These are phyloP conservation scores for Silene vulgaris DNA, from an alignment of 179 eudicot species.

Conservation along the genomic window DNA sequence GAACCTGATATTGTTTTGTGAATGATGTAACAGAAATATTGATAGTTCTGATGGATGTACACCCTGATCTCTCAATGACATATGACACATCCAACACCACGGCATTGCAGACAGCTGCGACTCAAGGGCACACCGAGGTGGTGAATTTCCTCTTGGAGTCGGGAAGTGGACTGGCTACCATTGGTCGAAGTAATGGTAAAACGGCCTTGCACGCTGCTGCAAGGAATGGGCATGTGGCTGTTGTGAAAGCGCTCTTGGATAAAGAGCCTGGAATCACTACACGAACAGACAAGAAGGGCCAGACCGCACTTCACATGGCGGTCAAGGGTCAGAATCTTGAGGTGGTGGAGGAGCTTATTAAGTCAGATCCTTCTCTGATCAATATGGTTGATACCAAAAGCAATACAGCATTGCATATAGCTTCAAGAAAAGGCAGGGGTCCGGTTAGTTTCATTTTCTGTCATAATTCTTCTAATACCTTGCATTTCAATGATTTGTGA, in stretches of 20 bases:
- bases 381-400: constrained; percentile 74
- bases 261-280: constrained; percentile 50
- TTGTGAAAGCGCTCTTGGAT: constrained; percentile 59
- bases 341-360: constrained; percentile 65
- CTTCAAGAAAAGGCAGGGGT: constrained; percentile 64
- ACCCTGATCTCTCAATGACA: constrained; percentile 93
- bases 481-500: neutral
- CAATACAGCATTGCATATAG: constrained; percentile 73
- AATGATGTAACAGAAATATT: constrained; percentile 42
- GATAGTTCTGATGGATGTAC: constrained; percentile 68
- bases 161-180: constrained; percentile 67
- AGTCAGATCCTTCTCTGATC: constrained; percentile 48
- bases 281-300: constrained; percentile 79
- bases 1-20: constrained; percentile 14
- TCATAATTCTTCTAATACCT: neutral
- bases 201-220: constrained; percentile 84
- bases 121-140: constrained; percentile 75
- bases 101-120: constrained; percentile 86
- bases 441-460: constrained; percentile 41
- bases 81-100: constrained; percentile 77
- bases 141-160: constrained; percentile 62
- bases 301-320: constrained; percentile 93
- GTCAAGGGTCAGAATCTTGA: constrained; percentile 80
- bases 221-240: constrained; percentile 79
- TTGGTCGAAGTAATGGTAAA: constrained; percentile 85